Conservation (phyloP, 1,284 basidiomycete species). For the Naganishia cerealis region DNA sequence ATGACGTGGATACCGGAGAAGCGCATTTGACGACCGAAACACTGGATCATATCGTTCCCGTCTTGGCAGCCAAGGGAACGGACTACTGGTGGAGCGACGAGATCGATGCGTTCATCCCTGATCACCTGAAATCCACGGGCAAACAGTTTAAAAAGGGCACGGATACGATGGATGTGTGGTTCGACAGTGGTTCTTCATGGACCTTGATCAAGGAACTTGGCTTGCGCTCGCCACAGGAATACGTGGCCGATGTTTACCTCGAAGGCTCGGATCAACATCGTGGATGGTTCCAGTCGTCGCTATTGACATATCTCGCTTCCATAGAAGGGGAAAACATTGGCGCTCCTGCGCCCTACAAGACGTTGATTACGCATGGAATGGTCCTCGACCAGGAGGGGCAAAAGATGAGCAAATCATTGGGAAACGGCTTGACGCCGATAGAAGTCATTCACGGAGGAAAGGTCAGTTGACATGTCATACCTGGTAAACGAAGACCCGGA, state of each 20-base stretch:
- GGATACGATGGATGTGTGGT: conserved; percentile 99
- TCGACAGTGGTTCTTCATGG: conserved; percentile 97
- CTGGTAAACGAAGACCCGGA: not conserved
- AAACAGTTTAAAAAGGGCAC: conserved; percentile 70
- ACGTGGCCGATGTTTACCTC: conserved; percentile 80
- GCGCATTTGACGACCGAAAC: conserved; percentile 69
- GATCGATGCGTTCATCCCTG: conserved; percentile 76
- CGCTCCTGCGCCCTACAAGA: conserved; percentile 66
- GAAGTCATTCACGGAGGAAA: conserved; percentile 74
- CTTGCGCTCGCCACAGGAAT: conserved; percentile 46
- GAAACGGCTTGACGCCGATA: conserved; percentile 86
- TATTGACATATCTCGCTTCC: conserved; percentile 73
- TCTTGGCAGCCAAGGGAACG: conserved; percentile 72
- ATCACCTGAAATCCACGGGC: conserved; percentile 58
- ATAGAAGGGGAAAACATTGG: conserved; percentile 43
- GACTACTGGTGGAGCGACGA: conserved; percentile 90
- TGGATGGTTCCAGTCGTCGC: conserved; percentile 97
- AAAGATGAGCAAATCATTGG: conserved; percentile 98
- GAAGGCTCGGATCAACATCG: conserved; percentile 98
- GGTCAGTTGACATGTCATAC: conserved; percentile 57
- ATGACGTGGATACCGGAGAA: conserved; percentile 66
- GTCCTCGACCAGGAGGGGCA: conserved; percentile 85
- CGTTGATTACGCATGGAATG: conserved; percentile 94
- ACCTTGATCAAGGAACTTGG: conserved; percentile 63
- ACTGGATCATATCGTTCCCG: conserved; percentile 72